Base-by-base conservation (phyloP, 1,284 basidiomycete genomes). In the Malassezia sp. region DNA sequence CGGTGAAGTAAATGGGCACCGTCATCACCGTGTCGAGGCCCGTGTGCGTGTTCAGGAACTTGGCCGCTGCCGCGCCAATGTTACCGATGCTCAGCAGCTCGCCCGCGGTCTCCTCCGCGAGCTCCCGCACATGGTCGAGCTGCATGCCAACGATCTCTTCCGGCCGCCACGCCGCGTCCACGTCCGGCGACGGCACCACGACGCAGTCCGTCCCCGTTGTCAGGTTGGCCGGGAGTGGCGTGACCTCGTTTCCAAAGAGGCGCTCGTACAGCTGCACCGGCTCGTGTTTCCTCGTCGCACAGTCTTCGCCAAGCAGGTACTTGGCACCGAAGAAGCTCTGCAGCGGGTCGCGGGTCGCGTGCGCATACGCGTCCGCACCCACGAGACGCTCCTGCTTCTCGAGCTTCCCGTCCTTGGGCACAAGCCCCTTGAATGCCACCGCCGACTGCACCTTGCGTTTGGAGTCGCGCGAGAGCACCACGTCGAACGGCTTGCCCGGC, bases 131-230 rank as follows among this genome's bases (percentile, higher is more conserved):
- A 72, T 96, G 93, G 6, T 82, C 77, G 50, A 97, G 77, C 72
- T 97, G 85, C 83, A 95, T 91, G 5, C 83, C 93, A 30, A 95
- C 77, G 34, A 96, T 79, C 70, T 95, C 91, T 64, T 96, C 89
- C 15, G 84, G 80, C 17, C 77, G 49, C 39, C 60, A 39, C 18
- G 50, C 47, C 24, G 60, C 51, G 7, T 24, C 35, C 27, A 3
- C 21, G 22, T 38, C 32, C 1, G 20, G 30, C 18, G 31, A 29
- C 5, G 48, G 42, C 8, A 29, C 20, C 10, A 50, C 37, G 9
- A 50, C 21, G 21, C 48, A 50, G 8, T 42, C 24, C 12, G 42
- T 40, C 9, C 48, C 48, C 2, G 36, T 43, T 2, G 15, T 18
- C 12, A 52, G 32, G 17, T 53, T 49, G 41, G 45, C 57, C 2